A percentile compares a stretch with the other conserved stretches of the same genome.
Conservation (phyloP, 805 yeast genomes). For the Saturnispora diversa region DNA sequence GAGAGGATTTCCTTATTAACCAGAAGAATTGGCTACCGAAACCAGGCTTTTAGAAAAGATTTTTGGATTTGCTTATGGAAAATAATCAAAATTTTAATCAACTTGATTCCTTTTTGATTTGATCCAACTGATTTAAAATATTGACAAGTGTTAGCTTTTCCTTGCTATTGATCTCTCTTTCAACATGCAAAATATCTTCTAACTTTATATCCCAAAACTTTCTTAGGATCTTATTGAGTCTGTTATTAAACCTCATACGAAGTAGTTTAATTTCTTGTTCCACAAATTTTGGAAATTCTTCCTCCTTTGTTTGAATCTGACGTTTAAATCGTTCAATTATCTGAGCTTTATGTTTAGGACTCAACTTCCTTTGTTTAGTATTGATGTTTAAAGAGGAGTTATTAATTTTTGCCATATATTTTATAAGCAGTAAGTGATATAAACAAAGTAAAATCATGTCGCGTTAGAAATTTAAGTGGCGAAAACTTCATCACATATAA, state of each 20-base stretch:
- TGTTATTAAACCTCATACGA: conserved; percentile 30
- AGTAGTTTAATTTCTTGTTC: conserved; percentile 25
- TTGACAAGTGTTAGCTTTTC: conserved; percentile 22
- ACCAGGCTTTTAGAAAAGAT: neutral
- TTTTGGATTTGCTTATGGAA: neutral
- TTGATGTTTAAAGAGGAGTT: too few relatives aligned
- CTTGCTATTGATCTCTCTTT: conserved; percentile 31
- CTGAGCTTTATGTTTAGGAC: conserved; percentile 32
- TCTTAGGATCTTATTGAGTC: conserved; percentile 40
- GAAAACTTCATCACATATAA: too few relatives aligned
- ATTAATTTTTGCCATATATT: too few relatives aligned
- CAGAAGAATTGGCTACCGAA: too few relatives aligned
- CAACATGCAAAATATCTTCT: conserved; percentile 37
- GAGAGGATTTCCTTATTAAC: too few relatives aligned
- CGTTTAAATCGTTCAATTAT: conserved; percentile 27
- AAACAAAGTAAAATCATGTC: neutral
- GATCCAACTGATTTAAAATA: conserved; percentile 26
- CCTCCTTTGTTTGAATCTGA: conserved; percentile 18
- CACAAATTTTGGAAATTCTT: conserved; percentile 13
- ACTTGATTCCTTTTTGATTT: conserved; percentile 1
- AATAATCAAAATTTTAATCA: neutral
- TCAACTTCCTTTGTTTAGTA: conserved; percentile 16
- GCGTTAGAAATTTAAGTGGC: conserved; percentile 9
- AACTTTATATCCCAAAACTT: conserved; percentile 43
- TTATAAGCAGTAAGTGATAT: too few relatives aligned